phyloP scores from a whole-genome alignment of 805 yeast genomes.

The Ogataea neopini region DNA sequence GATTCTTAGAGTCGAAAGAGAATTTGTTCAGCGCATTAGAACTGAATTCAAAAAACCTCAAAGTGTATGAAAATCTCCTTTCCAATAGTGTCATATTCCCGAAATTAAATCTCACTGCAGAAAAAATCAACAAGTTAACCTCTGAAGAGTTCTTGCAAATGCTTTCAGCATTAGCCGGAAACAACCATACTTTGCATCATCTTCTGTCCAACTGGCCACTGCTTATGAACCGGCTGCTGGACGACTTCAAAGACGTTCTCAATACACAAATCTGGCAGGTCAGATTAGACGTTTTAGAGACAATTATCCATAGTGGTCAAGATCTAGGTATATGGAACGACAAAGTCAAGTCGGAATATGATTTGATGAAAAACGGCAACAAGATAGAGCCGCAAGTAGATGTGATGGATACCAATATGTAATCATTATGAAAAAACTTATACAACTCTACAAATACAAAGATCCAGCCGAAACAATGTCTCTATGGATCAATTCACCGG shows the following conservation, averaged over 20 bases:
- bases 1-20: constrained; percentile 20
- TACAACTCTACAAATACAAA: constrained; percentile 55
- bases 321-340: constrained; percentile 26
- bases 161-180: constrained; percentile 23
- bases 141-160: constrained; percentile 27
- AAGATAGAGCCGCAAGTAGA: constrained; percentile 20
- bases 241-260: constrained; percentile 22
- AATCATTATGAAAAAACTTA: constrained; percentile 2
- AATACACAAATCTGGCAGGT: constrained; percentile 27
- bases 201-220: constrained; percentile 32
- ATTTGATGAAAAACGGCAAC: constrained; percentile 27
- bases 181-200: constrained; percentile 25
- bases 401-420: constrained; percentile 22
- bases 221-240: constrained; percentile 30
- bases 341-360: constrained; percentile 19
- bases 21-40: constrained; percentile 21
- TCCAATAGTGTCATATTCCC: constrained; percentile 21
- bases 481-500: constrained; percentile 84
- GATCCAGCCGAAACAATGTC: constrained; percentile 97
- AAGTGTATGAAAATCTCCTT: constrained; percentile 29
- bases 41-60: constrained; percentile 26
- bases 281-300: constrained; percentile 21
- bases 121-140: constrained; percentile 26
- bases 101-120: constrained; percentile 18
- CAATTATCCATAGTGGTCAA: constrained; percentile 13